Evolutionary conservation across 495 filamentous ascomycete species (phyloP), one percentile per base, ranked within the genome.

Genomic region (Aspergillus haitiensis): DNA sequence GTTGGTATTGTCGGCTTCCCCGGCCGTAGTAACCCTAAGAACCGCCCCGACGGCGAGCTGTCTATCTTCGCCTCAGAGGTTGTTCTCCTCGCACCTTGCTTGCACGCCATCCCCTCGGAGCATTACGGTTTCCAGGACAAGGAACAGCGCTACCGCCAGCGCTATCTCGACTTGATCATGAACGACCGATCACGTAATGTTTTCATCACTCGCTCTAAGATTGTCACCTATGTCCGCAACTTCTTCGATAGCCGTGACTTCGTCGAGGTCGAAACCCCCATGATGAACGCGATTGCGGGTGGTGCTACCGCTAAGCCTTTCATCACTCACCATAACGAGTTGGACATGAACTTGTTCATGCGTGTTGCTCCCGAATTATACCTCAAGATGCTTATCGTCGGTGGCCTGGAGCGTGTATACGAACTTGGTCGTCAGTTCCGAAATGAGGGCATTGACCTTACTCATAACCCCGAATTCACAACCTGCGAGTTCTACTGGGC

Each of bases 381-480:
- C 75, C 85, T 99, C 61, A 99, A 99, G 85, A 88, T 91, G 81
- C 82, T 99, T 49, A 88, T 98, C 27, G 92, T 98, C 15, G 94
- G 94, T 69, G 94, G 94, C 48, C 78, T 97, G 5, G 88, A 97
- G 74, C 83, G 87, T 64, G 93, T 98, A 9, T 98, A 94, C 73
- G 94, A 99, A 68, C 82, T 98, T 52, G 94, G 95, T 16, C 84
- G 89, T 3, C 87, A 91, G 61, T 97, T 98, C 82, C 81, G 94
- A 59, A 99, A 98, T 65, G 94, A 99, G 72, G 92, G 91, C 55
- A 90, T 95, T 67, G 94, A 99, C 76, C 79, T 95, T 53, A 97
- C 94, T 12, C 95, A 99, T 81, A 99, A 99, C 78, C 94, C 94
- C 2, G 94, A 99, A 68, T 99, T 98, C 80, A 98, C 95, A 10